Evolutionary conservation across 1,139 yeast species (phyloP).

Genomic region (Suhomyces wounanorum): DNA sequence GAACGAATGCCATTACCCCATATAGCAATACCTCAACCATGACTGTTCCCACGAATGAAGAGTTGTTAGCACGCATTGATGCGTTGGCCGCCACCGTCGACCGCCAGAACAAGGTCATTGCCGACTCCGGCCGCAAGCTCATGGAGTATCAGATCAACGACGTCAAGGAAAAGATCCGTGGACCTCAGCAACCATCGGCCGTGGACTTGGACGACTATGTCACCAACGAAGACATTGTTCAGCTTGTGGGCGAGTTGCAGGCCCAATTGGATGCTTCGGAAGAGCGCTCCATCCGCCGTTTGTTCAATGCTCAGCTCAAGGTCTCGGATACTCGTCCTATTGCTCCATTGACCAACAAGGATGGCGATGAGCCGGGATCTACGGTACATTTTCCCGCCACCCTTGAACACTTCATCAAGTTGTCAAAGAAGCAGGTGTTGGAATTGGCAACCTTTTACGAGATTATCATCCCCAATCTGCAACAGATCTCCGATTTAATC

Average conservation of each 20-base stretch:
- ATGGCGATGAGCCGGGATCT: constrained; percentile 67
- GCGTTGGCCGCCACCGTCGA: constrained; percentile 53
- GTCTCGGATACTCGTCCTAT: constrained; percentile 11
- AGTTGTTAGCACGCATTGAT: constrained; percentile 33
- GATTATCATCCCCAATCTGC: constrained; percentile 54
- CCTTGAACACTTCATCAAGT: constrained; percentile 50
- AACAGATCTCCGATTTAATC: constrained; percentile 41
- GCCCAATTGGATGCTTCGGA: constrained; percentile 77
- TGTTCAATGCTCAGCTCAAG: constrained; percentile 43
- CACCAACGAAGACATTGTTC: constrained; percentile 77
- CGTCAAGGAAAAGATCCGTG: constrained; percentile 42
- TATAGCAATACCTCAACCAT: background rate
- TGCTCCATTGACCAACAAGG: constrained; percentile 19
- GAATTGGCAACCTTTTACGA: constrained; percentile 72
- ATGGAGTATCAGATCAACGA: constrained; percentile 63
- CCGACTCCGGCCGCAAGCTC: constrained; percentile 75
- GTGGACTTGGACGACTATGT: constrained; percentile 63
- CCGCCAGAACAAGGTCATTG: constrained; percentile 43
- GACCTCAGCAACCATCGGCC: constrained; percentile 6
- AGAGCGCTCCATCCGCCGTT: constrained; percentile 62
- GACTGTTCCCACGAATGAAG: constrained; percentile 9
- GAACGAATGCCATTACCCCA: background rate
- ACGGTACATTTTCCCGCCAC: constrained; percentile 59
- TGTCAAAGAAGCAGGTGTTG: constrained; percentile 49
- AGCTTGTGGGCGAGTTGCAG: constrained; percentile 78